Conservation (phyloP, 2,329 filamentous ascomycete species). For the Ceratocystis alfenasii region DNA sequence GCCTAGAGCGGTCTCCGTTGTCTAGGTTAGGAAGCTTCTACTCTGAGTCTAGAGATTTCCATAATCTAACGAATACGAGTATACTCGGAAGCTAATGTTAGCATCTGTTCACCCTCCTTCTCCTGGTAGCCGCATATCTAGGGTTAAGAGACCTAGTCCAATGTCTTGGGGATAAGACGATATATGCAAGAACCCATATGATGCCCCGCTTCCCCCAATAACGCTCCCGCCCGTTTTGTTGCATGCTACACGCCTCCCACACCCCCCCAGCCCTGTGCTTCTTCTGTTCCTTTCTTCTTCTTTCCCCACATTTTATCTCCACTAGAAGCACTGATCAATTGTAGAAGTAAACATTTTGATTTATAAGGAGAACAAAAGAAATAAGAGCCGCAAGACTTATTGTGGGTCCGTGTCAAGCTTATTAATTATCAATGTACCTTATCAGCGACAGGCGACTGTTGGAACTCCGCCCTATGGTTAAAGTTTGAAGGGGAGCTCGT, state of each 20-base stretch:
- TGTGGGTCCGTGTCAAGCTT: background rate
- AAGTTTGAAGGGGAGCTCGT: no score
- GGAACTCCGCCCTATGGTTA: background rate
- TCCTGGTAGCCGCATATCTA: background rate
- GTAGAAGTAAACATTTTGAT: background rate
- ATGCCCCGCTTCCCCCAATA: background rate
- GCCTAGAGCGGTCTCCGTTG: no score
- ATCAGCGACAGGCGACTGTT: background rate
- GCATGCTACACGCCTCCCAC: background rate
- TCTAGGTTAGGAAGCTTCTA: no score
- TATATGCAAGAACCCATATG: background rate
- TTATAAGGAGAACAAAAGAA: background rate
- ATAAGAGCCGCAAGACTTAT: slow-evolving; percentile 2
- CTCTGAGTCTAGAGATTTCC: no score
- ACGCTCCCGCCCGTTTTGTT: background rate
- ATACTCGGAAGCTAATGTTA: no score
- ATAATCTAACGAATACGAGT: no score
- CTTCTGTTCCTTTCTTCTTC: background rate
- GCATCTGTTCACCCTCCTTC: background rate
- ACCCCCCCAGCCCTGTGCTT: background rate
- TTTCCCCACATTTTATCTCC: background rate
- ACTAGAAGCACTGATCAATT: background rate
- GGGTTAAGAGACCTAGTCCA: background rate
- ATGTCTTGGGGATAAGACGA: background rate
- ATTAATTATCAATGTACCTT: background rate